Conservation (phyloP, 768 basidiomycete species). For the Infundibulicybe gibba region DNA sequence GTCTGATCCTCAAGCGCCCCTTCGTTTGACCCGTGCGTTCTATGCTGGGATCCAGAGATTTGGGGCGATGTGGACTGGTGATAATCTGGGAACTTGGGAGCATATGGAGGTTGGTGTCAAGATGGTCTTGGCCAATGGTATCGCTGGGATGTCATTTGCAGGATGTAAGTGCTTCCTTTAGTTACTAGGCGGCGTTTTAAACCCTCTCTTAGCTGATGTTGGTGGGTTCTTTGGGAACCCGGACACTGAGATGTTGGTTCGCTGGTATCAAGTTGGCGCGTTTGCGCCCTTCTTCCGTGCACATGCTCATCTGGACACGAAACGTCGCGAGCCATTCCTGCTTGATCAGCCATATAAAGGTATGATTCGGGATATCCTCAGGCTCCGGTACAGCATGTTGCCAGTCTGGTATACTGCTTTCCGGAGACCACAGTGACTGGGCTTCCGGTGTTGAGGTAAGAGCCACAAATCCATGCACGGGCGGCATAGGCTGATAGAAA, state of each 20-base stretch:
- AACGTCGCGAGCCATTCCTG: conserved; percentile 94
- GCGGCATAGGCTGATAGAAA: background rate
- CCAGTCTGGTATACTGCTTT: conserved; percentile 99
- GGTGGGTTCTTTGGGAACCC: conserved; percentile 99
- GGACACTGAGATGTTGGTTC: conserved; percentile 86
- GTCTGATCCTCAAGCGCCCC: conserved; percentile 75
- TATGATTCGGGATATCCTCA: conserved; percentile 73
- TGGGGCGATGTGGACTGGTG: conserved; percentile 99
- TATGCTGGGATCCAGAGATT: conserved; percentile 94
- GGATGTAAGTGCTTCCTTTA: conserved; percentile 62
- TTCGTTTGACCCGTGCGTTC: conserved; percentile 97
- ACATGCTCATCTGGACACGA: conserved; percentile 97
- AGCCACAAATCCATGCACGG: background rate
- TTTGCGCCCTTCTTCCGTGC: conserved; percentile 99
- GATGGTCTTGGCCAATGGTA: conserved; percentile 86
- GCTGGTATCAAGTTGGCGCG: conserved; percentile 96
- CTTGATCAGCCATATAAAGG: conserved; percentile 86
- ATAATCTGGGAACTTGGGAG: conserved; percentile 97
- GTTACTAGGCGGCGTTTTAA: background rate
- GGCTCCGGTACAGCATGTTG: conserved; percentile 81
- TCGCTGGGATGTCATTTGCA: conserved; percentile 88
- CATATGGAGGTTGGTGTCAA: conserved; percentile 93
- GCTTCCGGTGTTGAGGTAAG: conserved; percentile 77
- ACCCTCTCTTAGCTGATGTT: conserved; percentile 71
- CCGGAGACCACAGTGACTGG: conserved; percentile 83